phyloP scores from a whole-genome alignment of 306 rosid genomes.

The Gastrolobium villosum region DNA sequence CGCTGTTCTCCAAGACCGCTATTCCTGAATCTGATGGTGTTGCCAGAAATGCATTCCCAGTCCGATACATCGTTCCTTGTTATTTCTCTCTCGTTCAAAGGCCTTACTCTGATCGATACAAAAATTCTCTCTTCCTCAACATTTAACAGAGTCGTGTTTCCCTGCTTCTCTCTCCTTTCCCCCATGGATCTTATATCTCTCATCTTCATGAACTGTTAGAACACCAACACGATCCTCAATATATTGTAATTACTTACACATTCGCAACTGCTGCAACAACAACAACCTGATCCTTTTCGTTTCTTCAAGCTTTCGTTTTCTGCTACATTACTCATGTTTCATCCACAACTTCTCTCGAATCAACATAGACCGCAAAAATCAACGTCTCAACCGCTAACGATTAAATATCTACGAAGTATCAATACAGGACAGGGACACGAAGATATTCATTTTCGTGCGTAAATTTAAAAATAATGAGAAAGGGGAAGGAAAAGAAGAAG shows the following conservation, averaged over 20 bases:
- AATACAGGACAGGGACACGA: not conserved
- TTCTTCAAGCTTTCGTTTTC: constrained; percentile 31
- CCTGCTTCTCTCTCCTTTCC: constrained; percentile 40
- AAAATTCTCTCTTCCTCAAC: constrained; percentile 68
- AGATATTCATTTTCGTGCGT: not conserved
- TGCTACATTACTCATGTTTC: constrained; percentile 38
- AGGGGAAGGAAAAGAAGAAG: not conserved
- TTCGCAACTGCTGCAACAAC: constrained; percentile 26
- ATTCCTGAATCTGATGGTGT: constrained; percentile 60
- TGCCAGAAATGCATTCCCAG: constrained; percentile 65
- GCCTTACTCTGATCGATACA: constrained; percentile 84
- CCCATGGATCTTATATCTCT: constrained; percentile 26
- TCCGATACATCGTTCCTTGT: constrained; percentile 60
- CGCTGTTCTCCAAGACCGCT: constrained; percentile 56
- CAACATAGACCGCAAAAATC: not conserved
- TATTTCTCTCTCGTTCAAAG: constrained; percentile 73
- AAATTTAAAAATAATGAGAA: not conserved
- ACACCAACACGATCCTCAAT: constrained; percentile 16
- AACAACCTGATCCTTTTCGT: not conserved
- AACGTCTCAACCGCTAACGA: constrained; percentile 33
- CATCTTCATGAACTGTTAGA: constrained; percentile 3
- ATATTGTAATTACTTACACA: not conserved
- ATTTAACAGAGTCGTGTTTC: constrained; percentile 38
- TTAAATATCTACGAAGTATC: not conserved
- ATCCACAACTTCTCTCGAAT: not conserved